phyloP scores from a whole-genome alignment of 2,329 filamentous ascomycete species.

The Clonostachys solani region DNA sequence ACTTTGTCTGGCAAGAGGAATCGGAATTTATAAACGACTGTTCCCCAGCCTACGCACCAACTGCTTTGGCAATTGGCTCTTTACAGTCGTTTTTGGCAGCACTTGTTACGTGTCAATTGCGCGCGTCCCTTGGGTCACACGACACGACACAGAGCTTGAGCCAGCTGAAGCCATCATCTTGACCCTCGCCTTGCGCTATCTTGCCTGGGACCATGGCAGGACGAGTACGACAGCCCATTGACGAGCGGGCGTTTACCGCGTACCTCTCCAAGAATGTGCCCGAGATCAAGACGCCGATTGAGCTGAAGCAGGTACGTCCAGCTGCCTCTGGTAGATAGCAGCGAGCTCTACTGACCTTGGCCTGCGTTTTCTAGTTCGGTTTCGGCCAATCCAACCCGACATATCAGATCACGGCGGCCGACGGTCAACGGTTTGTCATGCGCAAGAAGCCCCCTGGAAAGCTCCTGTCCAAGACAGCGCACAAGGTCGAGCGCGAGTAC shows the following conservation, averaged over 20 bases:
- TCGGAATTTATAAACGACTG: too few species aligned
- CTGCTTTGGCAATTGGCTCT: too few species aligned
- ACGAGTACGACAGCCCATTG: constrained; percentile 83
- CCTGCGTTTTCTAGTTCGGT: constrained; percentile 67
- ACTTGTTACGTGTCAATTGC: too few species aligned
- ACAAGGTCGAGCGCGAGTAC: constrained; percentile 95
- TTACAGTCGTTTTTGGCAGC: too few species aligned
- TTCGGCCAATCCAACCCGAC: constrained; percentile 98
- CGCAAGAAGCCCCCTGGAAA: constrained; percentile 97
- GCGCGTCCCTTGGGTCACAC: too few species aligned
- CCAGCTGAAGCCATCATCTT: neutral
- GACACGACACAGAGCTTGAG: neutral
- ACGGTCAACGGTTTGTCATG: constrained; percentile 74
- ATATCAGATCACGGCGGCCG: constrained; percentile 77
- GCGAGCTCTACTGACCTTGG: neutral
- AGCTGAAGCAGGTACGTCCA: constrained; percentile 75
- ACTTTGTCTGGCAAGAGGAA: too few species aligned
- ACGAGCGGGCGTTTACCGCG: constrained; percentile 71
- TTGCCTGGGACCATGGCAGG: constrained; percentile 64
- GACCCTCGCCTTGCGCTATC: neutral
- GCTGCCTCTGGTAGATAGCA: neutral
- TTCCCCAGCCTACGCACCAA: too few species aligned
- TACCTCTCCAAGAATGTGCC: constrained; percentile 80
- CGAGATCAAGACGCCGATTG: constrained; percentile 75
- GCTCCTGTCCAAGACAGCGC: constrained; percentile 88